Conservation (phyloP, 176 grass and related monocot genomes). For the Stipa capillata region DNA sequence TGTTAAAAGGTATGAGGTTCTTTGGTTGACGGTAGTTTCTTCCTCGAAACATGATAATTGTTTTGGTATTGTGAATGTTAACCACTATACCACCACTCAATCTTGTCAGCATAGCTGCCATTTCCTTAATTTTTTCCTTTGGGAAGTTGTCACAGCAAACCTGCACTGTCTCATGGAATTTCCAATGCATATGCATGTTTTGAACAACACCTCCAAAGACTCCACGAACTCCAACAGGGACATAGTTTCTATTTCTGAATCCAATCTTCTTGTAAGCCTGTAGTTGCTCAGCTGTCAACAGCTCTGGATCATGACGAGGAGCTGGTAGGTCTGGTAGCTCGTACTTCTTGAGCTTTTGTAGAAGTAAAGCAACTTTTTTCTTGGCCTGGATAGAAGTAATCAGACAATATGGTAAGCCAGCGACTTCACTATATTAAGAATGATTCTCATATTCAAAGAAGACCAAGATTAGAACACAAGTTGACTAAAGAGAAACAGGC, state of each 20-base stretch:
- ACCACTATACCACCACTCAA: constrained; percentile 96
- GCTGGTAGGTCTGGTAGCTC: constrained; percentile 86
- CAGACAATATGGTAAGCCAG: neutral
- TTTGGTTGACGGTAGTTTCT: constrained; percentile 96
- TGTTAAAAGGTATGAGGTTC: constrained; percentile 98
- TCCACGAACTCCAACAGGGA: constrained; percentile 92
- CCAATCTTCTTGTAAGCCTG: constrained; percentile 99
- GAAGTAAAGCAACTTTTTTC: constrained; percentile 92
- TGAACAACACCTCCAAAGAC: constrained; percentile 99
- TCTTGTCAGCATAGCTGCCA: constrained; percentile 88
- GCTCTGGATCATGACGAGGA: constrained; percentile 81
- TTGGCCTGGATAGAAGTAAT: constrained; percentile 56
- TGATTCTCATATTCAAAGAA: neutral
- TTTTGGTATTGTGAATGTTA: constrained; percentile 94
- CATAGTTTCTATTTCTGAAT: constrained; percentile 94
- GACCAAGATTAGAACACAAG: neutral
- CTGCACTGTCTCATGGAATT: constrained; percentile 96
- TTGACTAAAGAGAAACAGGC: neutral
- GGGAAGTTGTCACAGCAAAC: constrained; percentile 97
- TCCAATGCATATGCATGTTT: constrained; percentile 99
- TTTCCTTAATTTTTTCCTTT: constrained; percentile 97
- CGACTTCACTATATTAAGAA: neutral
- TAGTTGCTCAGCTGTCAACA: constrained; percentile 78
- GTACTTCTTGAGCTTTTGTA: constrained; percentile 96
- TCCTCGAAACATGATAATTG: constrained; percentile 98